These are phyloP conservation scores for Mortierella sp. DNA, from an alignment of 371 early-diverging fungal species.

Conservation along the genomic window DNA sequence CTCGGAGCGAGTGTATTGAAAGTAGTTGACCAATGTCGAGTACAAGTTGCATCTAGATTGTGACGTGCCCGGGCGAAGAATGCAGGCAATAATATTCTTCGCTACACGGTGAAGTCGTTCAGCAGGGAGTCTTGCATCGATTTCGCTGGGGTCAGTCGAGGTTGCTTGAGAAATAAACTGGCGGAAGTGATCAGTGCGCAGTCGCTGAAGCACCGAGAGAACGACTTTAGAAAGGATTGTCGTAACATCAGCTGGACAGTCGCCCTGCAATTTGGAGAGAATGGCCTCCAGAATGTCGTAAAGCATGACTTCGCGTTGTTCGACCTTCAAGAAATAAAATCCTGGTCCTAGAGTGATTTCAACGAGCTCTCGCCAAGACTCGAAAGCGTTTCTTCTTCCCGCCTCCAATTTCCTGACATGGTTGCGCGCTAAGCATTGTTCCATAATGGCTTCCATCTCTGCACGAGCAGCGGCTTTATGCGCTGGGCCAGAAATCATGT, in stretches of 20 bases:
- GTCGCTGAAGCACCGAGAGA: conserved; percentile 63
- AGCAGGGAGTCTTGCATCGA: conserved; percentile 62
- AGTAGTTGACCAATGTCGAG: conserved; percentile 77
- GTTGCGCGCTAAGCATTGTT: conserved; percentile 71
- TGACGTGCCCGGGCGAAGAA: conserved; percentile 70
- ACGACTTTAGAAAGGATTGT: conserved; percentile 74
- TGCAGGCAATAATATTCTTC: conserved; percentile 71
- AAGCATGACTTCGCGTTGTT: conserved; percentile 70
- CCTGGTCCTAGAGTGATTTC: conserved; percentile 77
- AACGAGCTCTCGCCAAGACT: conserved; percentile 85
- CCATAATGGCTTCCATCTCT: conserved; percentile 68
- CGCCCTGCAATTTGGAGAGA: conserved; percentile 69
- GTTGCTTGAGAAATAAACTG: conserved; percentile 58
- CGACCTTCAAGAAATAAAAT: conserved; percentile 71
- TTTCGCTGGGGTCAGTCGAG: conserved; percentile 47
- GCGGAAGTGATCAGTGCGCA: conserved; percentile 60
- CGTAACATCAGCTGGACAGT: conserved; percentile 64
- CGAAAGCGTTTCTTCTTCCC: conserved; percentile 73
- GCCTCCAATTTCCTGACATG: conserved; percentile 71
- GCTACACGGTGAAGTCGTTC: conserved; percentile 70
- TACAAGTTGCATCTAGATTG: conserved; percentile 88
- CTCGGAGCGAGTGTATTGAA: conserved; percentile 67
- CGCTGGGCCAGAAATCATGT: conserved; percentile 58
- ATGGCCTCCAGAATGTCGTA: conserved; percentile 72
- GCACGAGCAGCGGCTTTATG: conserved; percentile 60